Evolutionary conservation across 1,284 basidiomycete species (phyloP).

Genomic region (Cryptococcus depauperatus): DNA sequence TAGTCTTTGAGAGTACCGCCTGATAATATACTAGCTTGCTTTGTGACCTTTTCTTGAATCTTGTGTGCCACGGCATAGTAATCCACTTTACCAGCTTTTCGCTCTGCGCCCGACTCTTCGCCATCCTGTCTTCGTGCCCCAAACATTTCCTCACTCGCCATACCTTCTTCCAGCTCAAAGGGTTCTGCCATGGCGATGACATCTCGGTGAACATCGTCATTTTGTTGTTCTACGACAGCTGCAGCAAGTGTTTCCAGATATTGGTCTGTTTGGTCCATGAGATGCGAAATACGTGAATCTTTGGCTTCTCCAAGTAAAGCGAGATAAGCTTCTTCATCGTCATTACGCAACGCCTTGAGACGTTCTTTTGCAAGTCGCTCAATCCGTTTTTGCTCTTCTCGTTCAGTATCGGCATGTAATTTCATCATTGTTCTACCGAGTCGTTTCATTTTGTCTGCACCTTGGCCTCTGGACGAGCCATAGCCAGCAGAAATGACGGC

Average conservation of each 20-base stretch:
- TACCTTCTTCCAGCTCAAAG: slow-evolving; percentile 57
- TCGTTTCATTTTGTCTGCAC: slow-evolving; percentile 39
- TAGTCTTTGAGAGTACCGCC: slow-evolving; percentile 83
- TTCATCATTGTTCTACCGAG: slow-evolving; percentile 48
- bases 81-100: slow-evolving; percentile 70
- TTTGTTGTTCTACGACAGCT: slow-evolving; percentile 90
- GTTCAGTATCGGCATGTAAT: slow-evolving; percentile 49
- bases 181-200: slow-evolving; percentile 41
- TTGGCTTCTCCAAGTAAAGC: slow-evolving; percentile 99
- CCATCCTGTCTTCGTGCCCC: slow-evolving; percentile 66
- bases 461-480: slow-evolving; percentile 38
- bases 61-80: slow-evolving; percentile 96
- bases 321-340: slow-evolving; percentile 99
- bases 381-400: slow-evolving; percentile 58
- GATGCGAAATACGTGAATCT: slow-evolving; percentile 96
- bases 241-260: slow-evolving; percentile 94
- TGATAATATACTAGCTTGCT: slow-evolving; percentile 73
- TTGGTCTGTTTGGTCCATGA: slow-evolving; percentile 86
- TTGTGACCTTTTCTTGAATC: slow-evolving; percentile 78
- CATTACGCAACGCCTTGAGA: slow-evolving; percentile 93
- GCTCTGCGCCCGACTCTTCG: slow-evolving; percentile 51
- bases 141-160: slow-evolving; percentile 79
- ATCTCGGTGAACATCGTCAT: slow-evolving; percentile 52
- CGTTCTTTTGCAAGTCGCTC: slow-evolving; percentile 96
- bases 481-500: slow-evolving; percentile 56